Base-by-base conservation (phyloP, 2,329 filamentous ascomycete genomes). In the Pseudogymnoascus sp. region DNA sequence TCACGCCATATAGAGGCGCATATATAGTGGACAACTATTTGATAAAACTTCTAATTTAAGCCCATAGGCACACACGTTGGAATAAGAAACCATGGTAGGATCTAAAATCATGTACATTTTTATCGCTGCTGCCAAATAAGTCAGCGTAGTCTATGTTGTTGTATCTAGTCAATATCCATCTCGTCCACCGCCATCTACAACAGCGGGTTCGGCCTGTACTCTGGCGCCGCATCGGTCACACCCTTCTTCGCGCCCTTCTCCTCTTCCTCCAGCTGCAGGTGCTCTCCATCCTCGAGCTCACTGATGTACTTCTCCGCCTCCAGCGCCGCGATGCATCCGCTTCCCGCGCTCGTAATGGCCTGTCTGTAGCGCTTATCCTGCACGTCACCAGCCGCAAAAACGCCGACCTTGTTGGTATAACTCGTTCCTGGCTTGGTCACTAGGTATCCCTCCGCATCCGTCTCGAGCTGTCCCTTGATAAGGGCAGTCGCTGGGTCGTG, bases 331-430 rank as follows among this genome's bases (percentile, higher is more conserved):
- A 97, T 88, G 77, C 94, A 99, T 67, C 94, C 94, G 65, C 74
- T 80, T 92, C 91, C 93, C 70, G 94, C 94, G 78, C 92, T 97
- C 67, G 94, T 99, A 69, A 99, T 95, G 56, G 94, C 94, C 80
- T 99, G 94, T 75, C 94, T 86, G 77, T 99, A 99, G 74, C 88
- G 86, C 87, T 97, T 99, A 76, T 99, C 95, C 80, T 99, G 94
- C 8, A 99, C 95, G 74, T 99, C 94, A 67, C 94, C 94, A 8
- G 93, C 94, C 38, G 94, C 94, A 74, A 97, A 99, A 18, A 99
- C 91, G 75, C 94, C 94, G 73, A 91, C 85, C 5, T 97, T 77
- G 76, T 86, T 96, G 59, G 94, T 99, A 73, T 89, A 82, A 64
- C 91, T 91, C 53, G 91, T 93, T 63, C 94, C 95, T 3, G 94